Evolutionary conservation across 345 rosid species (phyloP).

Genomic region (Salix udensis): DNA sequence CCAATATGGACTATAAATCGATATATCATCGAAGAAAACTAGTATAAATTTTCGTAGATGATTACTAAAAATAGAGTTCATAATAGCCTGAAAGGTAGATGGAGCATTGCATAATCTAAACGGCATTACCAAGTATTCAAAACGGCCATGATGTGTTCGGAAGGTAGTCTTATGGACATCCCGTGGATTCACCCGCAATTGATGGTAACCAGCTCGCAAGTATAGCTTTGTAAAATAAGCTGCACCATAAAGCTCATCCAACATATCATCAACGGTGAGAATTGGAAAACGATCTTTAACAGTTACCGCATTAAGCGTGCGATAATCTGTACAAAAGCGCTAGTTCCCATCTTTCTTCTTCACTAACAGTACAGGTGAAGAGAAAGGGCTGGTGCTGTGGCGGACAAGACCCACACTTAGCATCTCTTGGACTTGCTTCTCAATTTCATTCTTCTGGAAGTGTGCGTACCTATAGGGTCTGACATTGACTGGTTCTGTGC

Average conservation of each 20-base stretch:
- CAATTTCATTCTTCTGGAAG: background rate
- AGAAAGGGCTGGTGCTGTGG: slow-evolving; percentile 8
- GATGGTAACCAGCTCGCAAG: background rate
- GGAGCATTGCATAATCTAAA: background rate
- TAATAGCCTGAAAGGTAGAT: background rate
- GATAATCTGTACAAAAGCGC: background rate
- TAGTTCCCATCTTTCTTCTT: too few species aligned
- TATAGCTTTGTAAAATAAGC: background rate
- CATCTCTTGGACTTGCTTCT: background rate
- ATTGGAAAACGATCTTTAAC: background rate
- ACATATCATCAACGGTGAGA: background rate
- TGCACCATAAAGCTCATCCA: background rate
- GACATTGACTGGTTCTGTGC: background rate
- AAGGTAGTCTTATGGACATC: background rate
- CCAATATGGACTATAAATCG: background rate
- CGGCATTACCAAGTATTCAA: background rate
- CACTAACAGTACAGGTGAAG: background rate
- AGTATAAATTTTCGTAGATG: background rate
- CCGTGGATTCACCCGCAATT: too few species aligned
- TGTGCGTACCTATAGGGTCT: slow-evolving; percentile 2
- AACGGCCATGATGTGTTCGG: background rate
- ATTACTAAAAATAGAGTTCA: background rate
- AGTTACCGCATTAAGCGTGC: background rate
- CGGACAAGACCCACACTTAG: background rate
- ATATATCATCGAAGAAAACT: background rate